phyloP scores from a whole-genome alignment of 225 moss, liverwort and hornwort species.

The Pleurozium schreberi region DNA sequence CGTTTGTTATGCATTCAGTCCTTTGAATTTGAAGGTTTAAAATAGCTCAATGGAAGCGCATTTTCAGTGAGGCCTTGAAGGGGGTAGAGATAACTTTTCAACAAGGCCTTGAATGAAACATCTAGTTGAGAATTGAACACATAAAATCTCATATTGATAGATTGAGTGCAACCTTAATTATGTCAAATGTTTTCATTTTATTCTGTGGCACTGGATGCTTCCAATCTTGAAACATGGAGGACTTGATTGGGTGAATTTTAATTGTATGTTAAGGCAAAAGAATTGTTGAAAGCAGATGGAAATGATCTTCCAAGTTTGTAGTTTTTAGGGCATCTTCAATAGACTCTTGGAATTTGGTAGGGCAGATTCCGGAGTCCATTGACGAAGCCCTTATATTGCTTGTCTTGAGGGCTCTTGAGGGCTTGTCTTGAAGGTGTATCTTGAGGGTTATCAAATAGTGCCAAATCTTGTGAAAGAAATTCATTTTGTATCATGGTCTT shows the following conservation, averaged over 20 bases:
- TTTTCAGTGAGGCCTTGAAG: not conserved
- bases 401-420: too few relatives aligned
- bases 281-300: not conserved
- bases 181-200: not conserved
- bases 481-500: not conserved
- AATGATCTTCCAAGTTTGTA: not conserved
- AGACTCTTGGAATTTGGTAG: rapidly evolving
- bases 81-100: not conserved
- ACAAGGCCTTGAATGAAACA: too few relatives aligned
- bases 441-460: not conserved
- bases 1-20: too few relatives aligned
- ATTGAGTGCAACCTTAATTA: not conserved
- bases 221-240: not conserved
- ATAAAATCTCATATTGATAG: too few relatives aligned
- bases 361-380: not conserved
- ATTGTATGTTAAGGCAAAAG: not conserved
- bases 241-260: not conserved
- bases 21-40: not conserved
- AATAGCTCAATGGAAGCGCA: not conserved
- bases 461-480: not conserved
- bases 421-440: rapidly evolving
- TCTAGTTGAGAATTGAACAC: not conserved
- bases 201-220: not conserved
- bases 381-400: too few relatives aligned
- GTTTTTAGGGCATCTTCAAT: not conserved